Base-by-base conservation (phyloP, 768 basidiomycete genomes). In the Xerocomus brunneocitrinus region DNA sequence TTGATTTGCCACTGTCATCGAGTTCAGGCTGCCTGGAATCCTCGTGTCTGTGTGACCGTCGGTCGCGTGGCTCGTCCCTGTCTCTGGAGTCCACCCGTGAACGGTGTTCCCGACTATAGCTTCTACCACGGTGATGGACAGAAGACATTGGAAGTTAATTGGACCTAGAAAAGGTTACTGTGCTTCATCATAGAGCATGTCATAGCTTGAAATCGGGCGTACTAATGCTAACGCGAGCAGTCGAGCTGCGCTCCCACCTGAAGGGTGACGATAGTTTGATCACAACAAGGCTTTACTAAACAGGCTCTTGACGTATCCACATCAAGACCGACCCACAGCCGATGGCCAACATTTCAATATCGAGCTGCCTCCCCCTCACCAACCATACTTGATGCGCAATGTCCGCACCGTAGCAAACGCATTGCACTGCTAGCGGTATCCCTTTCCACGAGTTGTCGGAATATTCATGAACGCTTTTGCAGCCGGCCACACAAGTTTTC, bases 401-500 rank as follows among this genome's bases (percentile, higher is more conserved):
- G 49, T 64, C 64, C 62, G 61, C 64, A 43, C 64, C 62, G 55
- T 64, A 63, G 55, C 54, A 50, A 40, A 53, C 49, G 54, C 62
- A 51, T 51, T 55, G 55, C 61, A 45, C 9, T 28, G 14, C 36
- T 42, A 31, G 39, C 34, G 36, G 52, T 49, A 53, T 47, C 45
- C 30, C 39, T 46, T 24, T 42, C 60, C 60, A 62, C 55, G 63
- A 58, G 60, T 52, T 50, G 43, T 51, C 32, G 30, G 39, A 57
- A 42, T 62, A 53, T 25, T 44, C 60, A 53, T 53, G 34, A 49
- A 42, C n/a, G 14, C 54, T 34, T 39, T 52, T 34, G 51, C 58
- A 64, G 58, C 61, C 62, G 58, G 30, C 61, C 62, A 57, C 62
- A 57, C 61, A 64, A 63, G 64, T 60, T 60, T 54, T 55, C 61